Percentiles rank a stretch among this genome's conserved stretches.
phyloP scores from a whole-genome alignment of 176 grass and related monocot genomes.

The Stipa capillata region DNA sequence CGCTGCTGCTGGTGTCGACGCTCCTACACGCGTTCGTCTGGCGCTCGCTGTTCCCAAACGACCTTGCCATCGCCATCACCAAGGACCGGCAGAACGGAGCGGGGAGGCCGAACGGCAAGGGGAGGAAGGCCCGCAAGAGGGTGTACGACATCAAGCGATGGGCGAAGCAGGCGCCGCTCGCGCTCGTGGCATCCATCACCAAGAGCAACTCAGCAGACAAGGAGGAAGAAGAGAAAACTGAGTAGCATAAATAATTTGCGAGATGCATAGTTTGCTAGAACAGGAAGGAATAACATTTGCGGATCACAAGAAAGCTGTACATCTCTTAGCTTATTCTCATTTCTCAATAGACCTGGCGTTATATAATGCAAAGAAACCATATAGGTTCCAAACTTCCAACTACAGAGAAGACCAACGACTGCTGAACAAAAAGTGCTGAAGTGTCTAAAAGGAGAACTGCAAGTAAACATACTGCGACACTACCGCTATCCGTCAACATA shows the following conservation, averaged over 20 bases:
- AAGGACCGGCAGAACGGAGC: slow-evolving; percentile 43
- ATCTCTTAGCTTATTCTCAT: background rate
- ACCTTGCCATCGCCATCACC: slow-evolving; percentile 95
- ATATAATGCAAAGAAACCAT: background rate
- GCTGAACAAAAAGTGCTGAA: background rate
- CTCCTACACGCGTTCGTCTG: slow-evolving; percentile 80
- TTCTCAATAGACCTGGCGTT: background rate
- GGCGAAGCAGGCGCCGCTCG: slow-evolving; percentile 81
- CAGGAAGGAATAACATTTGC: background rate
- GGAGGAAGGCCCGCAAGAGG: slow-evolving; percentile 54
- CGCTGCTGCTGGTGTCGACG: slow-evolving; percentile 80
- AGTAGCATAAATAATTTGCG: background rate
- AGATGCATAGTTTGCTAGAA: background rate
- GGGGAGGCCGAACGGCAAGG: slow-evolving; percentile 26
- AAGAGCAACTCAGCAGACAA: slow-evolving; percentile 62
- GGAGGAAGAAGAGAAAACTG: slow-evolving; percentile 45
- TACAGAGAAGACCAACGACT: background rate
- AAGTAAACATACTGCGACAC: background rate
- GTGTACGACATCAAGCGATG: slow-evolving; percentile 69
- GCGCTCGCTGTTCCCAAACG: slow-evolving; percentile 92
- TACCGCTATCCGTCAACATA: background rate
- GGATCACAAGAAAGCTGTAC: background rate
- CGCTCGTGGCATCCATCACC: slow-evolving; percentile 75
- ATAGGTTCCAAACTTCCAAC: background rate
- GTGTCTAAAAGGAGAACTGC: background rate